These are phyloP conservation scores for Penicillium corylophilum DNA, from an alignment of 2,329 filamentous ascomycete genomes.

Conservation along the genomic window DNA sequence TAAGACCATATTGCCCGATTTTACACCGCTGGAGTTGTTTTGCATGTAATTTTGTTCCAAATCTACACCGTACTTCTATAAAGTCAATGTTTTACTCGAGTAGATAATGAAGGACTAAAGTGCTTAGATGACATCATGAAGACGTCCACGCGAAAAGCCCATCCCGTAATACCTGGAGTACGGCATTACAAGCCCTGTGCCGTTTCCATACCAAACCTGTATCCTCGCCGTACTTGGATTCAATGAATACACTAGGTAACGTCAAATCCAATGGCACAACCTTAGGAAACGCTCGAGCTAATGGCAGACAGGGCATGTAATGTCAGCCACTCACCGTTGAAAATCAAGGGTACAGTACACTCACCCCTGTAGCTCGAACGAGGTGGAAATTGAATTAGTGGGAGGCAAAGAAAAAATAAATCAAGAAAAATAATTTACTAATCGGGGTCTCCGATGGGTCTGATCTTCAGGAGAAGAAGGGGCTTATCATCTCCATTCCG, in stretches of 20 bases:
- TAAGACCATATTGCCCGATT: neutral
- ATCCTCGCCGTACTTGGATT: neutral
- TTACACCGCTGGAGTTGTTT: neutral
- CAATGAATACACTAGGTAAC: neutral
- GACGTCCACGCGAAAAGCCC: conserved; percentile 6
- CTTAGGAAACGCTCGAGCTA: conserved; percentile 2
- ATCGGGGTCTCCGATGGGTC: conserved; percentile 5
- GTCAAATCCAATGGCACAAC: neutral
- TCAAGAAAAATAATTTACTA: neutral
- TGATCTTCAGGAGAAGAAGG: conserved; percentile 31
- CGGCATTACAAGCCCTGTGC: neutral
- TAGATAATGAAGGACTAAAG: neutral
- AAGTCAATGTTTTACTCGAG: neutral
- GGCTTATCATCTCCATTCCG: conserved; percentile 17
- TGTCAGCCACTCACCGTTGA: conserved; percentile 11
- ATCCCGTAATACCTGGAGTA: neutral
- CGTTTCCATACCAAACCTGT: neutral
- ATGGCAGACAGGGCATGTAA: conserved; percentile 12
- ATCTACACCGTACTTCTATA: neutral
- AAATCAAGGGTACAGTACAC: conserved; percentile 9
- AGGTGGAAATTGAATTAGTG: neutral
- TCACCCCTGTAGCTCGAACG: neutral
- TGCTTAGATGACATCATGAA: conserved; percentile 28
- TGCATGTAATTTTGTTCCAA: neutral
- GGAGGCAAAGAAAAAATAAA: neutral